Percentiles rank a stretch among this genome's conserved stretches.
Evolutionary conservation across 371 early-diverging fungal genomes (phyloP).

Genomic region (Mucor mucedo): DNA sequence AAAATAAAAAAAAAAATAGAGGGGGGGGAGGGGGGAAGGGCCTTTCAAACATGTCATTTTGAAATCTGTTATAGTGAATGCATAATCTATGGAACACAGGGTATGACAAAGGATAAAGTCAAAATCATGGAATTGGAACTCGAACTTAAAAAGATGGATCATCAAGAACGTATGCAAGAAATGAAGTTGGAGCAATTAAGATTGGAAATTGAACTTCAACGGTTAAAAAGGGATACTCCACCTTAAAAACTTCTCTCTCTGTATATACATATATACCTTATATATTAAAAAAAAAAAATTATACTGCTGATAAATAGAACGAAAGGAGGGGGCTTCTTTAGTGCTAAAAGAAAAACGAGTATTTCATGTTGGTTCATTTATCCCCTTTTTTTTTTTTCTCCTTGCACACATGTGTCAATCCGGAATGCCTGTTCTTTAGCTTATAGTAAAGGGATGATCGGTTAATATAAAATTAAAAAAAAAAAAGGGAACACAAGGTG

Average conservation of each 20-base stretch:
- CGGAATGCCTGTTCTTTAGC: too few relatives aligned
- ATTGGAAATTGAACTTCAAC: conserved; percentile 45
- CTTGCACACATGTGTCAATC: too few relatives aligned
- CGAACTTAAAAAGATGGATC: conserved; percentile 40
- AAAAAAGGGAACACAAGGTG: not conserved
- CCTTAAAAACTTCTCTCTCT: conserved; percentile 1
- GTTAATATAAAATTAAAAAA: not conserved
- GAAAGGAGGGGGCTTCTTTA: not conserved
- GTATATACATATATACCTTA: not conserved
- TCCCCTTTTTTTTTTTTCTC: too few relatives aligned
- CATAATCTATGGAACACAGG: not conserved
- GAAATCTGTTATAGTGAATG: not conserved
- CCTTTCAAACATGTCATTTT: too few relatives aligned
- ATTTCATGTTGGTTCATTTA: too few relatives aligned
- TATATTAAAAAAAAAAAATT: not conserved
- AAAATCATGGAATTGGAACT: conserved; percentile 32
- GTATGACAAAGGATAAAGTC: conserved; percentile 22
- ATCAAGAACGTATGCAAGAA: conserved; percentile 45
- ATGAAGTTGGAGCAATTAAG: conserved; percentile 45
- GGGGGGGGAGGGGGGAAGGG: too few relatives aligned
- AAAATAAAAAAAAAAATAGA: too few relatives aligned
- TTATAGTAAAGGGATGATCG: too few relatives aligned
- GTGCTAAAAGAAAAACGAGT: not conserved
- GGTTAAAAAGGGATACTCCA: conserved; percentile 20
- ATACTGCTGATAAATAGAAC: too few relatives aligned